A percentile compares a stretch with the other conserved stretches of the same genome.
These are phyloP conservation scores for Phyllosticta ampelicida DNA, from an alignment of 2,329 filamentous ascomycete species.

Conservation along the genomic window DNA sequence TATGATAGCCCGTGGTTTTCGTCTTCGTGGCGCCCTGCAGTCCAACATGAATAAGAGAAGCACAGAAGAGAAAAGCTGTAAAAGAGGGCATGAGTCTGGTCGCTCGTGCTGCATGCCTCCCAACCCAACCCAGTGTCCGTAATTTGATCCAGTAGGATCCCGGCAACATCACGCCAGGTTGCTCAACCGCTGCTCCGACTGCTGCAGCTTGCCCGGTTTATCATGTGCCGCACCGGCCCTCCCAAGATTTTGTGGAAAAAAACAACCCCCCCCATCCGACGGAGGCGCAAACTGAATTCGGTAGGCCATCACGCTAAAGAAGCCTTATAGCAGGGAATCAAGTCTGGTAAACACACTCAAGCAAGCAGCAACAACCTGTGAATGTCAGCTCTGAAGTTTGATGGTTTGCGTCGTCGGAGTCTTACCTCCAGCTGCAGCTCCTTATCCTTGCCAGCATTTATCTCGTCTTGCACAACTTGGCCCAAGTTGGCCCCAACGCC, in stretches of 20 bases:
- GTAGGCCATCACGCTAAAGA: neutral
- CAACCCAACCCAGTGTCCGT: neutral
- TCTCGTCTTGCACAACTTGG: slow-evolving; percentile 76
- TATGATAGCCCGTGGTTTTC: slow-evolving; percentile 6
- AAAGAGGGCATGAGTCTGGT: neutral
- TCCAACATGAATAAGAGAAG: neutral
- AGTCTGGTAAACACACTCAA: slow-evolving; percentile 95
- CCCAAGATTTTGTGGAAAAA: neutral
- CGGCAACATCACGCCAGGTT: neutral
- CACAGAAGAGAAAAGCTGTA: slow-evolving; percentile 6
- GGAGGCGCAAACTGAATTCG: neutral
- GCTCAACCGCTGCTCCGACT: neutral
- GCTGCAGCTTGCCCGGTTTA: neutral
- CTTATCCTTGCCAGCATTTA: slow-evolving; percentile 78
- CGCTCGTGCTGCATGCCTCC: neutral
- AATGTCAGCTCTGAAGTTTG: slow-evolving; percentile 16
- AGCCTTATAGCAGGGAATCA: slow-evolving; percentile 73
- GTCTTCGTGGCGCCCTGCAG: slow-evolving; percentile 6
- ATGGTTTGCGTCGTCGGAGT: slow-evolving; percentile 11
- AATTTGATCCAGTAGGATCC: neutral
- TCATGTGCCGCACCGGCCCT: neutral
- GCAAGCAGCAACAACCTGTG: slow-evolving; percentile 76
- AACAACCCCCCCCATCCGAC: neutral
- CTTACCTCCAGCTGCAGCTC: slow-evolving; percentile 90
- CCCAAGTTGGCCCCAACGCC: slow-evolving; percentile 89